These are phyloP conservation scores for Thalassiosira profunda DNA, from an alignment of 108 stramenopile genomes.

Conservation along the genomic window DNA sequence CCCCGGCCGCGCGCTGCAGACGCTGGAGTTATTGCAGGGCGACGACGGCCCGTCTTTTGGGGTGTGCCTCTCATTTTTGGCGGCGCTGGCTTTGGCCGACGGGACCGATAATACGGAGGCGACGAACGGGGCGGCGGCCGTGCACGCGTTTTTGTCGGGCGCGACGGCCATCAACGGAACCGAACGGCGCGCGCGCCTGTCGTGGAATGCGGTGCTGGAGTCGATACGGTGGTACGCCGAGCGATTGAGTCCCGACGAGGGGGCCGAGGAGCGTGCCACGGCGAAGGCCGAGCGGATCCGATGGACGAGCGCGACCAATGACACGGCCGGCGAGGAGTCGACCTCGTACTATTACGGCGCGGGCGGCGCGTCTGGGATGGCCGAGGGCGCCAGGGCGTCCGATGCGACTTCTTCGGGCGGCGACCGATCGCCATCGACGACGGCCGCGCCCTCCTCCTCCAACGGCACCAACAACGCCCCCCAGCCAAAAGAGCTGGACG, in stretches of 20 bases:
- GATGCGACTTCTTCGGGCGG: background rate
- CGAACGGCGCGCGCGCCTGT: conserved; percentile 34
- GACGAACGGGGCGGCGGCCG: conserved; percentile 54
- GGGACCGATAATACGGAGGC: conserved; percentile 13
- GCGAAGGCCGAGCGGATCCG: conserved; percentile 22
- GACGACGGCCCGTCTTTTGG: conserved; percentile 62
- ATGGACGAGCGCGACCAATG: conserved; percentile 17
- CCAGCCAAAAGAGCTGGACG: conserved; percentile 70
- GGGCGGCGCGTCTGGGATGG: too few relatives aligned
- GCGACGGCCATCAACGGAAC: conserved; percentile 33
- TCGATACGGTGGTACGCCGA: conserved; percentile 71
- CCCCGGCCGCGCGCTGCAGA: conserved; percentile 57
- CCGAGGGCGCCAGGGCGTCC: too few relatives aligned
- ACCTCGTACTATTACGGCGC: conserved; percentile 84
- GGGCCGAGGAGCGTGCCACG: conserved; percentile 24
- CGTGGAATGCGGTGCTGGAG: conserved; percentile 50
- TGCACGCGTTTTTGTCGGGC: conserved; percentile 54
- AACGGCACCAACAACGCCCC: too few relatives aligned
- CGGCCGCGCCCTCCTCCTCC: conserved; percentile 38
- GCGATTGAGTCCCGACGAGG: conserved; percentile 52
- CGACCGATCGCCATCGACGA: background rate
- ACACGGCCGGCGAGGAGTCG: conserved; percentile 24
- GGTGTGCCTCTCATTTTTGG: conserved; percentile 72
- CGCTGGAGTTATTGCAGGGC: conserved; percentile 48
- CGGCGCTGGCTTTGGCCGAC: conserved; percentile 62